Base-by-base conservation (phyloP, 2,329 filamentous ascomycete species). In the Mollisia scopiformis region DNA sequence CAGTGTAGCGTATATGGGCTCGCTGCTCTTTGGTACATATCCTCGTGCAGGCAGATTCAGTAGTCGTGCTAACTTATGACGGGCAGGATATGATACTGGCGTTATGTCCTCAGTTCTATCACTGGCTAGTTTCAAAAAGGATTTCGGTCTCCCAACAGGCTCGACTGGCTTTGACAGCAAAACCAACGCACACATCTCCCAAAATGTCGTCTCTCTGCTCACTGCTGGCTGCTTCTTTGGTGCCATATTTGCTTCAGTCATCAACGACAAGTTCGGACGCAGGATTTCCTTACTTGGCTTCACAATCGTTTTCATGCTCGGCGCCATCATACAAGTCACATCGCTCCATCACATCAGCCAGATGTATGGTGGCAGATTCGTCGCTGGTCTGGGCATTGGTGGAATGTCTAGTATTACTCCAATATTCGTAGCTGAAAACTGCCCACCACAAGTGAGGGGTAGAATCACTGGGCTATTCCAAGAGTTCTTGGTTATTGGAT, bases 211-310 rank as follows among this genome's bases (percentile, higher is more conserved):
- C 21, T 78, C 79, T 1, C 77, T 83, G 19, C 80, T 83, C 56
- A 80, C 83, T 62, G 78, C 81, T 8, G 82, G 81, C 25, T 80
- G 81, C 33, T 80, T 85, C 61, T 77, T 81, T 28, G 81, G 81
- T 23, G 82, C 80, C 61, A 78, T 84, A 56, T 65, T 76, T 28
- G 77, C 82, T 54, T 82, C 79, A 73, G 80, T 80, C 0, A 55
- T 83, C 10, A 81, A 78, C 5, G 78, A 81, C 56, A 71, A 71
- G 23, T 74, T 75, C 51, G 82, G 82, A 13, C 76, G 82, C 16
- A 76, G 76, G 30, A 72, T 78, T 11, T 76, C 84, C 59, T 75
- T 80, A 47, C 68, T 78, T 21, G 78, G 77, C 47, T 80, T 80
- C 10, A 62, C 75, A 6, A 63, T 82, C 31, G 75, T 80, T 62